These are phyloP conservation scores for Trypanosoma platydactyli DNA, from an alignment of 208 protist genomes.

Conservation along the genomic window DNA sequence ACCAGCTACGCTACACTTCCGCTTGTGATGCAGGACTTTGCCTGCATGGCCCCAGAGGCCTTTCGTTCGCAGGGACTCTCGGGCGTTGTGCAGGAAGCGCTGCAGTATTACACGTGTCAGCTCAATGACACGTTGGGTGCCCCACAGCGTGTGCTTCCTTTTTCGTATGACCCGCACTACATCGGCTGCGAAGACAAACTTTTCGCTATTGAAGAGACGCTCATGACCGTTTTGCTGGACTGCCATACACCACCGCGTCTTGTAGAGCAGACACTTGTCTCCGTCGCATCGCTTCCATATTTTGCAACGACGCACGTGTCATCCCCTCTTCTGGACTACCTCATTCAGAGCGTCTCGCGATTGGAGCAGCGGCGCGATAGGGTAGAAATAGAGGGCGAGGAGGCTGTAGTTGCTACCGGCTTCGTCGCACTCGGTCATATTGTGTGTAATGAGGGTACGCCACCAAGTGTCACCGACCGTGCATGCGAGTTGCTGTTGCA, in stretches of 20 bases:
- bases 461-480: slow-evolving; percentile 19
- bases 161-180: slow-evolving; percentile 46
- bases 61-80: slow-evolving; percentile 13
- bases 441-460: slow-evolving; percentile 29
- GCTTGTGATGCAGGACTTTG: slow-evolving; percentile 38
- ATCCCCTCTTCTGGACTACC: slow-evolving; percentile 57
- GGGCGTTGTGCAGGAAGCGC: slow-evolving; percentile 1
- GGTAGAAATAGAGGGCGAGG: slow-evolving; percentile 13
- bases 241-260: slow-evolving; percentile 19
- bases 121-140: not conserved
- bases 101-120: slow-evolving; percentile 1
- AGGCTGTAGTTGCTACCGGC: slow-evolving; percentile 47
- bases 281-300: slow-evolving; percentile 50
- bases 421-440: slow-evolving; percentile 46
- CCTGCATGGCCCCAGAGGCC: slow-evolving; percentile 12
- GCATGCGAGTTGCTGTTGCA: slow-evolving; percentile 27
- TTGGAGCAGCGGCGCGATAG: slow-evolving; percentile 18
- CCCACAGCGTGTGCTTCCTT: slow-evolving; percentile 34
- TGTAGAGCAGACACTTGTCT: slow-evolving; percentile 60
- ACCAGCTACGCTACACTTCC: slow-evolving; percentile 28
- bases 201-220: slow-evolving; percentile 54
- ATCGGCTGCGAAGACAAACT: slow-evolving; percentile 37
- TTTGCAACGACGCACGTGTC: slow-evolving; percentile 50
- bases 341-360: slow-evolving; percentile 19
- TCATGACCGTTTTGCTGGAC: slow-evolving; percentile 38